A percentile compares a stretch with the other conserved stretches of the same genome.
These are phyloP conservation scores for Dipsacomyces acuminosporus DNA, from an alignment of 371 early-diverging fungal genomes.

Conservation along the genomic window DNA sequence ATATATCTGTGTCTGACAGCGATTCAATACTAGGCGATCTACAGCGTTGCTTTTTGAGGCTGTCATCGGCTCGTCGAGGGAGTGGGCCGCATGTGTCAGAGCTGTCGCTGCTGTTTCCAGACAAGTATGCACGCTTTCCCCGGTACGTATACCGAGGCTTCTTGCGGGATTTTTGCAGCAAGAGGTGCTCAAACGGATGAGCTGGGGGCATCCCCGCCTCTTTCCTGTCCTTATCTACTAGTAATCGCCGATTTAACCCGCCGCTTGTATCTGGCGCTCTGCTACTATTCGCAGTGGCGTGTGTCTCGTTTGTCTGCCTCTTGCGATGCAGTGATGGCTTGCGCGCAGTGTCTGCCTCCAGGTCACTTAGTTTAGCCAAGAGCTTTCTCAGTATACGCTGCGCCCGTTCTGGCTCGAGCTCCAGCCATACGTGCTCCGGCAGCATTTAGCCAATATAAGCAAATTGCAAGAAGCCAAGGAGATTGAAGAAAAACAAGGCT, in stretches of 20 bases:
- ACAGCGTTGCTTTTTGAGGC: neutral
- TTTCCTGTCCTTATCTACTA: too few relatives aligned
- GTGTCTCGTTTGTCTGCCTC: too few relatives aligned
- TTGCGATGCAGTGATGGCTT: slow-evolving; percentile 12
- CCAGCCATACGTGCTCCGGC: slow-evolving; percentile 21
- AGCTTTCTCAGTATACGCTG: slow-evolving; percentile 38
- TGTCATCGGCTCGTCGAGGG: neutral
- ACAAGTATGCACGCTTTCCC: slow-evolving; percentile 7
- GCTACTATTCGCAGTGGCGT: too few relatives aligned
- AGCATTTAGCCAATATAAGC: slow-evolving; percentile 10
- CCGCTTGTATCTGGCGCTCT: too few relatives aligned
- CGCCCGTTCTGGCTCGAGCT: slow-evolving; percentile 17
- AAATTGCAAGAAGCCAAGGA: too few relatives aligned
- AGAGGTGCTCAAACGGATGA: slow-evolving; percentile 22
- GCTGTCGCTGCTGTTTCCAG: slow-evolving; percentile 19
- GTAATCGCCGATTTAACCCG: too few relatives aligned
- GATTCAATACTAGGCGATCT: slow-evolving; percentile 27
- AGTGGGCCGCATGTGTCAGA: neutral
- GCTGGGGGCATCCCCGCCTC: slow-evolving; percentile 15
- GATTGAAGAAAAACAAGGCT: too few relatives aligned
- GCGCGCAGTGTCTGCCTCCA: slow-evolving; percentile 19
- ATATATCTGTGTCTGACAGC: slow-evolving; percentile 24
- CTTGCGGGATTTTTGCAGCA: slow-evolving; percentile 4
- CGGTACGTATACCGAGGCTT: slow-evolving; percentile 38
- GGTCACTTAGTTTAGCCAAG: slow-evolving; percentile 28